Percentiles rank a stretch among this genome's conserved stretches.
Evolutionary conservation across 768 basidiomycete species (phyloP).

Genomic region (Agrocybe pediades): DNA sequence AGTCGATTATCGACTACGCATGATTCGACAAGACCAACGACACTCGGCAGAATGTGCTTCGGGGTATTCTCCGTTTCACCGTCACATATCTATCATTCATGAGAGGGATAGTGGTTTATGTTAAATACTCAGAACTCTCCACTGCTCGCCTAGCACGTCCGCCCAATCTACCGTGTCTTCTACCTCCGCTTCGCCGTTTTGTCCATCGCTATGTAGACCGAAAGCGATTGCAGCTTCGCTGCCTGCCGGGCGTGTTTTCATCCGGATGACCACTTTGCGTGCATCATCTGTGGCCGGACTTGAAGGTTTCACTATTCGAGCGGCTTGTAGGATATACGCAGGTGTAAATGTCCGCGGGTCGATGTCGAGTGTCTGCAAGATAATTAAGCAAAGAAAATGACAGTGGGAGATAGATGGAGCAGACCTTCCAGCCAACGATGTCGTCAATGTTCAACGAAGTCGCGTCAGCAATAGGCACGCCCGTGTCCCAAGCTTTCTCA

Average conservation of each 20-base stretch:
- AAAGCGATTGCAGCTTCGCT: slow-evolving; percentile 23
- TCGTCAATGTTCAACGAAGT: slow-evolving; percentile 29
- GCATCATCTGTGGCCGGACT: slow-evolving; percentile 2
- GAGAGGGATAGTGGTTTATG: no score
- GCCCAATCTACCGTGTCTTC: slow-evolving; percentile 20
- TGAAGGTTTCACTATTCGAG: slow-evolving; percentile 30
- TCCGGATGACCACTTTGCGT: slow-evolving; percentile 14
- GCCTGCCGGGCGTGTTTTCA: slow-evolving; percentile 14
- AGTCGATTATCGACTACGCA: no score
- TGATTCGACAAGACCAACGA: no score
- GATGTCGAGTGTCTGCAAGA: slow-evolving; percentile 53
- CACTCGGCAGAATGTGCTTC: no score
- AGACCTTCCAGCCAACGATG: slow-evolving; percentile 54
- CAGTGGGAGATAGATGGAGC: slow-evolving; percentile 8
- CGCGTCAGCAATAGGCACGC: slow-evolving; percentile 20
- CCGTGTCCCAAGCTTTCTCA: slow-evolving; percentile 33
- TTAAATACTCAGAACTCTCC: slow-evolving; percentile 11
- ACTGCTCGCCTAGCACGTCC: slow-evolving; percentile 22
- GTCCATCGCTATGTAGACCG: slow-evolving; percentile 5
- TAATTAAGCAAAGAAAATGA: neutral
- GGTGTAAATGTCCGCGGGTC: slow-evolving; percentile 62
- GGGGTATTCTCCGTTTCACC: no score
- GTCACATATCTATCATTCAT: no score
- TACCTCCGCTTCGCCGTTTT: slow-evolving; percentile 10
- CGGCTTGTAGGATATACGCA: slow-evolving; percentile 54